phyloP scores from a whole-genome alignment of 2,329 filamentous ascomycete genomes.

The Leptographium wingfieldii region DNA sequence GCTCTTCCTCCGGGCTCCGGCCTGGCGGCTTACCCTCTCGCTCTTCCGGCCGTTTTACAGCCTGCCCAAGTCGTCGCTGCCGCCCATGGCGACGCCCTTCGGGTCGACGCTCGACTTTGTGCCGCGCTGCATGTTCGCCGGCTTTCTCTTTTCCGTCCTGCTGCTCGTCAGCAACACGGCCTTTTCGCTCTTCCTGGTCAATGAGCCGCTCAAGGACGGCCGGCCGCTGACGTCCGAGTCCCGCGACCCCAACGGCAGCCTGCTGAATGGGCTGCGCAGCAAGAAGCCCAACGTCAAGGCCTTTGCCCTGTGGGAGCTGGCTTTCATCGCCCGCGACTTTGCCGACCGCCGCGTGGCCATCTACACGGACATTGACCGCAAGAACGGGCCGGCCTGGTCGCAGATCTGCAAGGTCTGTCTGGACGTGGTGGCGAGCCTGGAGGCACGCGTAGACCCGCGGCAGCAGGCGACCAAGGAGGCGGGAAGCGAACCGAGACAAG shows the following conservation, averaged over 20 bases:
- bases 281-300: constrained; percentile 68
- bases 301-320: constrained; percentile 87
- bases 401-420: constrained; percentile 63
- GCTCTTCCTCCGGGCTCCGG: constrained; percentile 44
- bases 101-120: constrained; percentile 36
- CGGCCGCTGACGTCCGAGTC: constrained; percentile 72
- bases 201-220: constrained; percentile 73
- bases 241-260: constrained; percentile 82
- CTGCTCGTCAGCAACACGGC: constrained; percentile 68
- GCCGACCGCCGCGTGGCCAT: constrained; percentile 67
- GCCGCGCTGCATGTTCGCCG: constrained; percentile 44
- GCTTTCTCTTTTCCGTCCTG: constrained; percentile 53
- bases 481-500: constrained; percentile 2
- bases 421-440: constrained; percentile 54
- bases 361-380: constrained; percentile 76
- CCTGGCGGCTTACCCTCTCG: constrained; percentile 58
- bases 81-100: constrained; percentile 44
- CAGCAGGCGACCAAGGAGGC: no score
- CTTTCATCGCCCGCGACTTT: constrained; percentile 63
- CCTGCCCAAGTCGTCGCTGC: constrained; percentile 58
- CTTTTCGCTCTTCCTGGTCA: constrained; percentile 70
- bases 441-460: constrained; percentile 45
- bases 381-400: constrained; percentile 67
- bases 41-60: constrained; percentile 64
- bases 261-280: constrained; percentile 70